Evolutionary conservation across 192 early-diverging fungal species (phyloP), one percentile per base, ranked within the genome.

Genomic region (Coemansia sp.): DNA sequence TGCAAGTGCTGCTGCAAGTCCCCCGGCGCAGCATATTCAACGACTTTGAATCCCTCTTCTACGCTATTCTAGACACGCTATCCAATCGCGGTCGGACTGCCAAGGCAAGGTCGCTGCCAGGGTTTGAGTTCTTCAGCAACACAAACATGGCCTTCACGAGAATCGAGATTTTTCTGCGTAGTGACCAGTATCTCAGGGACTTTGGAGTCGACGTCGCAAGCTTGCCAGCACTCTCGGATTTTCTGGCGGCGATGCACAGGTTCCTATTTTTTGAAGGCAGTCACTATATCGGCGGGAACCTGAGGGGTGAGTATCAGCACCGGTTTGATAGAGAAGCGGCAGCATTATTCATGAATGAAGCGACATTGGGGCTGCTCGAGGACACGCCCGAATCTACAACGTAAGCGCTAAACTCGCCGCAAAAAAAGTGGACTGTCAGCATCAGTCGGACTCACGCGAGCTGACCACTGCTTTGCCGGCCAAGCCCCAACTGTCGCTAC

Each of bases 31-130:
- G 9, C 14, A 17, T 61, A 11, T 50, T 61, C 21, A 44, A 61
- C 7, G 59, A 61, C 24, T 22, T 61, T 3, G 59, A 61, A 17
- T 61, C 59, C 3, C 21, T 43, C 3, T 21, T 43, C 19, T 43
- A 43, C 19, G n/a, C 21, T 18, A 18, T 43, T 18, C 8, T 21
- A 34, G 18, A 24, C 36, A 3, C 43, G 4, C 12, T 46, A 3
- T 46, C 43, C 9, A 46, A 9, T 21, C 22, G 43, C 22, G 6
- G 11, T 10, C 18, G 18, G 43, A 22, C 22, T 9, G 43, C 18
- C 7, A 46, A n/a, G 3, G 19, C 21, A 46, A n/a, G n/a, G 3
- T 26, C 43, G 43, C 18, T 21, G 8, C 19, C 22, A 1, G 43
- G 43, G 1, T 46, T 46, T 46, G 21, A 1, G 1, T 46, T 46